Evolutionary conservation across 2,329 filamentous ascomycete genomes (phyloP).

Genomic region (Ceratocystis destructans): DNA sequence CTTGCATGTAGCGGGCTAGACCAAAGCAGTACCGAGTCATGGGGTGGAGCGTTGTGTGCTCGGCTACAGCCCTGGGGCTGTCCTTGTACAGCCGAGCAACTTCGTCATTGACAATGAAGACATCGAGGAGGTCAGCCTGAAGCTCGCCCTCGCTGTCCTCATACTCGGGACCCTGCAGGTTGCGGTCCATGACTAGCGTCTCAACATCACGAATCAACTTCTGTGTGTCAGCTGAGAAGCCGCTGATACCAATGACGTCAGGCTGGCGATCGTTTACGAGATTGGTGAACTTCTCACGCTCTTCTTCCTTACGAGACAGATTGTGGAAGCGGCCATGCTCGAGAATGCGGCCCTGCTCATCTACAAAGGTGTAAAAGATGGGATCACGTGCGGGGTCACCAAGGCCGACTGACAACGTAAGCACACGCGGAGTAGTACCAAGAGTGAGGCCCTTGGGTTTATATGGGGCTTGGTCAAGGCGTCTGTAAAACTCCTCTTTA

Average conservation of each 20-base stretch:
- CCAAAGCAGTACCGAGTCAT: conserved; percentile 81
- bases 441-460: conserved; percentile 87
- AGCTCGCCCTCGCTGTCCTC: conserved; percentile 65
- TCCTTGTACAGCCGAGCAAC: conserved; percentile 93
- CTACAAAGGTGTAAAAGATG: conserved; percentile 81
- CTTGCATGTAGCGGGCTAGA: conserved; percentile 82
- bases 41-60: conserved; percentile 67
- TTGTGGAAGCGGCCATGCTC: conserved; percentile 83
- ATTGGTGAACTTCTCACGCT: conserved; percentile 58
- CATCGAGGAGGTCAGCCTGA: conserved; percentile 67
- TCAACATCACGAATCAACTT: conserved; percentile 71
- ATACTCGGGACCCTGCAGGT: conserved; percentile 67
- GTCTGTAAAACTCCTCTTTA: conserved; percentile 75
- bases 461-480: conserved; percentile 89
- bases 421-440: conserved; percentile 73
- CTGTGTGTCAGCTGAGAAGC: conserved; percentile 75
- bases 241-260: conserved; percentile 80
- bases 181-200: conserved; percentile 61
- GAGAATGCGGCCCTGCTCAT: conserved; percentile 77
- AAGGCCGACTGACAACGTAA: conserved; percentile 75
- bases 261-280: conserved; percentile 67
- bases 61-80: conserved; percentile 61
- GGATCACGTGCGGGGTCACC: conserved; percentile 61
- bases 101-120: conserved; percentile 89
- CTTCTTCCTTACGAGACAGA: conserved; percentile 55